Evolutionary conservation across 2,329 filamentous ascomycete genomes (phyloP), one percentile per base, ranked within the genome.

Genomic region (Xylariales sp.): DNA sequence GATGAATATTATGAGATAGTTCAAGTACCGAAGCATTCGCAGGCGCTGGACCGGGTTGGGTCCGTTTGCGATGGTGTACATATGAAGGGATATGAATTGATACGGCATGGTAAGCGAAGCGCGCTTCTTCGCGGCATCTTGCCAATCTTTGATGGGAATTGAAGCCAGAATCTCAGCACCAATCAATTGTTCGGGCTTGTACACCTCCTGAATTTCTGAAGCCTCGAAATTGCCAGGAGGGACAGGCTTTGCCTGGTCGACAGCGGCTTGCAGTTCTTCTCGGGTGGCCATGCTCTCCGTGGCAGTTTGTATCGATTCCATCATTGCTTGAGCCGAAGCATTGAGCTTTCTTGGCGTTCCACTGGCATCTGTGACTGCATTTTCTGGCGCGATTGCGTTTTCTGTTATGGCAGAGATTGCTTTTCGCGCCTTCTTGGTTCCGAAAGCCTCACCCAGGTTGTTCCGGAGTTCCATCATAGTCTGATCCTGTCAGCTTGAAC

Each of bases 371-470:
- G 49, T 13, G 47, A 89, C 77, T 1, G 77, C 81, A 63, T 88
- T 88, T 32, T 59, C 57, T 29, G 68, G 61, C 29, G 62, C 64
- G 49, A 91, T 88, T 14, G 84, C 83, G 54, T 90, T 89, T 51
- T 85, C 73, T 3, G 80, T 56, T 15, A 57, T 49, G n/a, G 55
- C 50, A 10, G 52, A 51, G 49, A 93, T 79, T 1, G 79, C 83
- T 65, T 90, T 91, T 70, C 82, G 85, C 16, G 87, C 84, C 63
- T 90, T 91, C 67, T 87, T 89, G 18, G 86, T 91, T 58, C 88
- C 88, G 53, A 94, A 94, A 21, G 83, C 80, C 51, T 85, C 74
- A 28, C 85, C 85, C 11, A 94, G 78, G 3, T 82, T 77, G 50
- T 80, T 82, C 49, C 77, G 78, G 54, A 76, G 75, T 19, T 83